Evolutionary conservation across 2,329 filamentous ascomycete species (phyloP), one percentile per base, ranked within the genome.

Genomic region (Colletotrichum agaves): DNA sequence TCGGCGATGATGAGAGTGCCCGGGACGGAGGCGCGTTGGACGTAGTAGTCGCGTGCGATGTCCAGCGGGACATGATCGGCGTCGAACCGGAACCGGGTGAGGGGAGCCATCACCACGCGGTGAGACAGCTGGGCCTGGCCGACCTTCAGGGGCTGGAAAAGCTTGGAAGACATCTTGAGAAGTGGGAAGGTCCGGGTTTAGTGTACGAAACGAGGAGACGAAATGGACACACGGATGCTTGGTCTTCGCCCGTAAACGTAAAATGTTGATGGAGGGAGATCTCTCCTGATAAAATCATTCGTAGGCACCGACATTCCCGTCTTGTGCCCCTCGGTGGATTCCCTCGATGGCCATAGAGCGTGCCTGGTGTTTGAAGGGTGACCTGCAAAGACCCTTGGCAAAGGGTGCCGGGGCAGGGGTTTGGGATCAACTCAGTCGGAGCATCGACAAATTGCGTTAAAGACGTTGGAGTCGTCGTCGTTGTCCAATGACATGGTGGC

Each of bases 1-100:
- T 85, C 82, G 1, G 78, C 73, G 17, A 85, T 75, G 31, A 85
- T 73, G 1, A 85, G 75, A 0, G 77, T 79, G 0, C 84, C 84
- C 0, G 81, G 80, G 0, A 76, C 73, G 4, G 75, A 73, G 11
- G 81, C 81, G 3, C 83, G 78, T 60, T 86, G 82, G 0, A 71
- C 47, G 71, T 86, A 85, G 74, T 85, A 83, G 64, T 79, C 76
- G 23, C 64, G 27, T 31, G 78, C 75, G 27, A 80, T 69, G 3
- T 74, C 53, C 1, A 68, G 52, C 21, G 64, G 69, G 7, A 66
- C 59, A 21, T 71, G 68, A 39, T 73, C 63, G 8, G 67, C 67
- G 55, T 70, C 63, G 62, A 65, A 66, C 47, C 72, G 72, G 39
- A 71, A 72, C n/a, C 72, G 65, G 11, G 72, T 74, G 35, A 74